Evolutionary conservation across 2,329 filamentous ascomycete species (phyloP).

Genomic region (Nemania sp.): DNA sequence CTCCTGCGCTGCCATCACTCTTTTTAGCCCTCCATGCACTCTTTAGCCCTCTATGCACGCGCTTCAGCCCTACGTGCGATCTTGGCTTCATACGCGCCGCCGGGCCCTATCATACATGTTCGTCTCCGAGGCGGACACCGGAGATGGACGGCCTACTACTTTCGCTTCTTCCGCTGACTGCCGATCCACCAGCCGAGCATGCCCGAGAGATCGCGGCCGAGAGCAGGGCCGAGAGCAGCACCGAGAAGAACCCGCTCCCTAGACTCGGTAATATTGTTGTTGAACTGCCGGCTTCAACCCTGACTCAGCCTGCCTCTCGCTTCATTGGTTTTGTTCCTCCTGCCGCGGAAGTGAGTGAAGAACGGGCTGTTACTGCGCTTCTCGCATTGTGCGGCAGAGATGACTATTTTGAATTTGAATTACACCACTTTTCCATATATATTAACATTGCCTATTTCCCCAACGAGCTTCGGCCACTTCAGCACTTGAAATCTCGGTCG

Average conservation of each 20-base stretch:
- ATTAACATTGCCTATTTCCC: slow-evolving; percentile 41
- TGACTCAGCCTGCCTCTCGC: slow-evolving; percentile 33
- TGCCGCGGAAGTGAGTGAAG: slow-evolving; percentile 35
- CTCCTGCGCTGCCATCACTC: no score
- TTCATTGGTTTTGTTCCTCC: slow-evolving; percentile 37
- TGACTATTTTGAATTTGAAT: slow-evolving; percentile 51
- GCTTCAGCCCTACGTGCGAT: no score
- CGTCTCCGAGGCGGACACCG: no score
- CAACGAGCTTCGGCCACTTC: slow-evolving; percentile 58
- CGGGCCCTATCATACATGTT: no score
- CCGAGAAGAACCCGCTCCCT: neutral
- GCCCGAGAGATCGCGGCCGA: no score
- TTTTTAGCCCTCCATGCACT: no score
- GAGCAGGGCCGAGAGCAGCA: no score
- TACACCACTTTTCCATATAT: slow-evolving; percentile 64
- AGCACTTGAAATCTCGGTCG: slow-evolving; percentile 51
- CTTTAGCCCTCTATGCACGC: no score
- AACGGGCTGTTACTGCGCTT: slow-evolving; percentile 38
- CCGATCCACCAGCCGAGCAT: no score
- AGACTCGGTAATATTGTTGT: slow-evolving; percentile 16
- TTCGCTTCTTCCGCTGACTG: no score
- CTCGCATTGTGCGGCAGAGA: slow-evolving; percentile 29
- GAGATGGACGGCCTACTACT: no score
- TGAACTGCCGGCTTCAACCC: slow-evolving; percentile 31
- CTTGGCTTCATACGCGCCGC: no score